Evolutionary conservation across 805 yeast genomes (phyloP), one percentile per base, ranked within the genome.

Genomic region (Cyberlindnera meyerae): DNA sequence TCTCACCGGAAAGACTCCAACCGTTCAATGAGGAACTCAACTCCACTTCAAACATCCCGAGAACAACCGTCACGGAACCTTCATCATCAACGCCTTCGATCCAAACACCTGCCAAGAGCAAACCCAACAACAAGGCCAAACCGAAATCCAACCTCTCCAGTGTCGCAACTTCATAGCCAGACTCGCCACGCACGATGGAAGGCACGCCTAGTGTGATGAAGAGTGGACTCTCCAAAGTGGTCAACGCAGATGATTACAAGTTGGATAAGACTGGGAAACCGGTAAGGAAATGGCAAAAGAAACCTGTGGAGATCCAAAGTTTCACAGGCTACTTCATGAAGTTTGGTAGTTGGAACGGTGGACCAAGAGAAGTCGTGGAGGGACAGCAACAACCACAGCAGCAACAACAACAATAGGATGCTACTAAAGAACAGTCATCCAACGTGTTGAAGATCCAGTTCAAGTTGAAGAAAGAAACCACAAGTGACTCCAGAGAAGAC

Each of bases 281-380:
- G 13, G 62, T 68, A 31, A 56, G 77, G 31, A 58, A 57, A 38
- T 73, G 79, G 79, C 43, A 38, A 8, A 63, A 63, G 41, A 51
- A 55, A 31, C 65, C 66, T 1, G 36, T 70, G 8, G 52, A 53
- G 11, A 49, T 73, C 26, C 63, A 61, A 39, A 61, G 68, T 18
- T 71, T 73, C 42, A 70, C 77, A 0, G 75, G 76, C 5, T 63
- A 58, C 40, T 54, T 49, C 17, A 63, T 63, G 44, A 43, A 52
- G 2, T 49, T 68, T 31, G 34, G 41, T 5, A 47, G 61, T 11
- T 71, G 75, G 76, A 47, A 49, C 7, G 71, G 71, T 25, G 63
- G 33, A 8, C 17, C 35, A 5, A 27, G 48, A 8, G 34, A 29
- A 0, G 33, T 29, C 11, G 24, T 16, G 6, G 31, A 33, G 4